Evolutionary conservation across 805 yeast genomes (phyloP).

Genomic region (Myxozyma lipomycoides): DNA sequence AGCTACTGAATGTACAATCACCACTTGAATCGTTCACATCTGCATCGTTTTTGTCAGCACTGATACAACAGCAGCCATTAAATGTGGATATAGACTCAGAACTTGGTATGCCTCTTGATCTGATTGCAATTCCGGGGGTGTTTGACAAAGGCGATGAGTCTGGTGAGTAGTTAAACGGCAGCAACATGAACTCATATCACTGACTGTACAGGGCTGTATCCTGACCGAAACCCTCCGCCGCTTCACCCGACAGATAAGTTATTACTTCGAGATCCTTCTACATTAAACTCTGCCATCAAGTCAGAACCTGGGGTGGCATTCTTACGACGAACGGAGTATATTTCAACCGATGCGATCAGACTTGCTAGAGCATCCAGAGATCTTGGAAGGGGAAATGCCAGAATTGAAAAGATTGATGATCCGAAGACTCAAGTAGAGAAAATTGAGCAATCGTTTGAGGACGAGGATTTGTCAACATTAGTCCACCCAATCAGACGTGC

Average conservation of each 20-base stretch:
- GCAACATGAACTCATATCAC: neutral
- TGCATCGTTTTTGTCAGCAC: slow-evolving; percentile 60
- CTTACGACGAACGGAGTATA: slow-evolving; percentile 90
- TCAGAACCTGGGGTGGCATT: slow-evolving; percentile 55
- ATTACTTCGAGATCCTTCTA: slow-evolving; percentile 74
- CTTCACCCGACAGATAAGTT: slow-evolving; percentile 44
- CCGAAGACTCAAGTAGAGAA: slow-evolving; percentile 60
- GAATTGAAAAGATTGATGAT: slow-evolving; percentile 38
- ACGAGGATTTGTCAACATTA: slow-evolving; percentile 43
- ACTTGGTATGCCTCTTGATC: slow-evolving; percentile 73
- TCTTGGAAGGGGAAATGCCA: slow-evolving; percentile 27
- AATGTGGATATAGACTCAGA: slow-evolving; percentile 50
- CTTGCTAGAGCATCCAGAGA: slow-evolving; percentile 22
- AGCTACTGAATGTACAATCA: slow-evolving; percentile 56
- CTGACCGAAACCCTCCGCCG: slow-evolving; percentile 19
- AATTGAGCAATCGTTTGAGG: slow-evolving; percentile 70
- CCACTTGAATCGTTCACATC: slow-evolving; percentile 48
- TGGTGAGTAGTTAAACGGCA: slow-evolving; percentile 22
- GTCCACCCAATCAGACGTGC: slow-evolving; percentile 76
- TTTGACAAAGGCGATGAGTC: slow-evolving; percentile 57
- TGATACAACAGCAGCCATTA: slow-evolving; percentile 68
- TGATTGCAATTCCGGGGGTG: slow-evolving; percentile 60
- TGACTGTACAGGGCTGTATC: slow-evolving; percentile 10
- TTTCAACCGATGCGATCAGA: slow-evolving; percentile 55
- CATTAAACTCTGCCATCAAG: slow-evolving; percentile 36